Evolutionary conservation across 345 rosid genomes (phyloP), one percentile per base, ranked within the genome.

Genomic region (Leavenworthia alabamica): DNA sequence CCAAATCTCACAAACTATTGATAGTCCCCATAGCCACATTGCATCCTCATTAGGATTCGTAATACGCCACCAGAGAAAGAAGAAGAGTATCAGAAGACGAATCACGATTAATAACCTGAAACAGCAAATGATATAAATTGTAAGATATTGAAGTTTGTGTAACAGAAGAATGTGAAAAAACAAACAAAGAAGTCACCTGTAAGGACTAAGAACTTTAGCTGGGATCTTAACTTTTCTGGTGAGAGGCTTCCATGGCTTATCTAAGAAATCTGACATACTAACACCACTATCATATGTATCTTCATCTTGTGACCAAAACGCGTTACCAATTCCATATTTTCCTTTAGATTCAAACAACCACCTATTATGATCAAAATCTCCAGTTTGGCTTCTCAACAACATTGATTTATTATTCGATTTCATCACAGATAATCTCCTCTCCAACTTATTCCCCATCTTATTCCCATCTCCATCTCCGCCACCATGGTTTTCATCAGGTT

Each of bases 191-290:
- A 26, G n/a, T 24, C 27, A 72, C 83, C 97, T 86, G 85, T 92
- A 92, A 3, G 97, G 98, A 78, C 98, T 92, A 32, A 92, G 88
- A 68, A 82, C 41, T 22, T 71, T 79, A 4, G 95, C 60, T 0
- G 90, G 83, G 65, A 92, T 60, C 37, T 76, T 65, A 40, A 89
- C 65, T 78, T 92, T 92, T 62, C 95, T 76, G 0, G 97, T 85
- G 44, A 92, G 83, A 13, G 97, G 93, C 67, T 92, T 92, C 98
- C 97, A 89, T n/a, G 95, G 95, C 58, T 89, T 92, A 75, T 92
- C 98, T 80, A 92, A 56, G 32, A 92, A 92, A 77, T 92, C 95
- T 0, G 82, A 75, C 95, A 83, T 89, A 39, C 73, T 82, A 20
- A 92, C 81, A 7, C 80, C 87, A 8, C 73, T 75, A 1, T 80